A percentile compares a stretch with the other conserved stretches of the same genome.
These are phyloP conservation scores for Sarocladium kiliense DNA, from an alignment of 2,329 filamentous ascomycete genomes.

Conservation along the genomic window DNA sequence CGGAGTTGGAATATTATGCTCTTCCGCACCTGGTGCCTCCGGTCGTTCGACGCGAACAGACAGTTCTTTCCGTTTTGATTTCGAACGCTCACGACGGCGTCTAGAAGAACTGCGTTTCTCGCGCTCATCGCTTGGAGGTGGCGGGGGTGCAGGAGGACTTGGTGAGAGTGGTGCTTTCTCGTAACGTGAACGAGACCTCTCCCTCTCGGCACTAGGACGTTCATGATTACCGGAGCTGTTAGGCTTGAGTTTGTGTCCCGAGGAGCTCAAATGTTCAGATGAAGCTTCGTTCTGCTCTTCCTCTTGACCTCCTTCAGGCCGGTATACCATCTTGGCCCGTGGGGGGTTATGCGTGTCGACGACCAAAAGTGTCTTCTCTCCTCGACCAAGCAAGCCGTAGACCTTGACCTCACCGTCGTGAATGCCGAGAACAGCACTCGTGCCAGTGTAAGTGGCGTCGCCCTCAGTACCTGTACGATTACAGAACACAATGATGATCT, in stretches of 20 bases:
- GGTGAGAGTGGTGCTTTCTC: neutral
- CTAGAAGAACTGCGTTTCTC: neutral
- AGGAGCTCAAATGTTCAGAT: too few species aligned
- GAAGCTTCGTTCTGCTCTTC: too few species aligned
- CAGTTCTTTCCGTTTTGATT: neutral
- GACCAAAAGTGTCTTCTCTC: slow-evolving; percentile 61
- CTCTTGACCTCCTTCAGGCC: slow-evolving; percentile 13
- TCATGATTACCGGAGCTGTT: too few species aligned
- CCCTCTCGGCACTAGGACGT: too few species aligned
- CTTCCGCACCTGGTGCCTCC: neutral
- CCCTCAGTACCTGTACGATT: slow-evolving; percentile 66
- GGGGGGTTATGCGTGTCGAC: slow-evolving; percentile 53
- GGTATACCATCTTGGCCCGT: slow-evolving; percentile 37
- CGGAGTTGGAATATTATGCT: slow-evolving; percentile 21
- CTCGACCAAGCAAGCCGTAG: slow-evolving; percentile 66
- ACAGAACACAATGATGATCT: slow-evolving; percentile 65
- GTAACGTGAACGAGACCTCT: neutral
- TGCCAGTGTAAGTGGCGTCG: slow-evolving; percentile 65
- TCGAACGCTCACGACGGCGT: neutral
- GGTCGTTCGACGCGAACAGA: neutral
- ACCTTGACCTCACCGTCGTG: slow-evolving; percentile 59
- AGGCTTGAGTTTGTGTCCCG: too few species aligned
- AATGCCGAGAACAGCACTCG: slow-evolving; percentile 65
- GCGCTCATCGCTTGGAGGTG: neutral
- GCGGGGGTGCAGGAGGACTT: neutral